Evolutionary conservation across 257 asterid genomes (phyloP), one percentile per base, ranked within the genome.

Genomic region (Dorcoceras hygrometricum): DNA sequence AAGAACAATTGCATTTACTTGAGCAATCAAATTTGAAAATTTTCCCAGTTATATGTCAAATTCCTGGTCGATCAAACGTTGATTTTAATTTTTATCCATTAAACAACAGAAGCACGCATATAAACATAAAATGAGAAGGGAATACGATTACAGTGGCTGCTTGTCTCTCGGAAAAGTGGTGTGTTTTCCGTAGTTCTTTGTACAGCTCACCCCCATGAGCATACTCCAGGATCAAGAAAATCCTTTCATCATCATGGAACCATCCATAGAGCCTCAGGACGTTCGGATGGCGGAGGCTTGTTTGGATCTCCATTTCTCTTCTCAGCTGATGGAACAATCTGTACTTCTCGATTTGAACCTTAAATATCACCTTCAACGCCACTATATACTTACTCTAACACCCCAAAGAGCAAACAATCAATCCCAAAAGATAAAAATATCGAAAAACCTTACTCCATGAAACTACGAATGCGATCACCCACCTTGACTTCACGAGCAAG

Each of bases 261-360:
- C 99, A 94, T n/a, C 99, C 99, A 65, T 74, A 81, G 9, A 94
- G 84, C 54, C 93, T 77, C 71, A 94, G 74, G 46, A 94, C 86
- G 50, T 90, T 94, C 2, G 97, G 96, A 65, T 88, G 99, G 14
- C 82, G 80, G 65, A 88, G 95, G 76, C 74, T 68, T 14, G 74
- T 82, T 36, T 94, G 98, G 65, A 94, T 94, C 83, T 88, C 95
- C 98, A 94, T 88, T 68, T 94, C 99, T 77, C 99, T 86, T 67
- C 78, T 72, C 70, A 94, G 67, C 72, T 94, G 99, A 71, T 89
- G 88, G 57, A 82, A 83, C 80, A 94, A 70, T 62, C 79, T 74
- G 77, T 90, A 85, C 83, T 89, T 90, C 63, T 86, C 95, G 14
- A 90, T 81, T 46, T 90, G 99, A 84, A 80, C 89, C 81, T 87